Evolutionary conservation across 495 filamentous ascomycete species (phyloP), one percentile per base, ranked within the genome.

Genomic region (Parmelia sp.): DNA sequence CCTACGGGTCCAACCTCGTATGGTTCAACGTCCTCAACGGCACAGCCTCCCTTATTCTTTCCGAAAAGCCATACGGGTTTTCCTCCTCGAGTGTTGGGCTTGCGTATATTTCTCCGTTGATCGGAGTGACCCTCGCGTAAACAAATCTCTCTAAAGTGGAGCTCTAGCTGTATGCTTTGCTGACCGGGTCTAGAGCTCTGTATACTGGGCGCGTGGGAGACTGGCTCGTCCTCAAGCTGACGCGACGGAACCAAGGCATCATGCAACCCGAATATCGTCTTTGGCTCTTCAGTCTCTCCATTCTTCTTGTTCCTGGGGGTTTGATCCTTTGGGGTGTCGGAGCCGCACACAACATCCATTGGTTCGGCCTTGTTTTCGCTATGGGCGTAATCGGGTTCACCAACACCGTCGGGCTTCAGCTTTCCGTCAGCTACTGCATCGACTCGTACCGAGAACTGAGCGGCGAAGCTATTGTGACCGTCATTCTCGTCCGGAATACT

Each of bases 271-370:
- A 88, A 68, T 77, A 84, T 57, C 80, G 84, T 21, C 77, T 88
- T 4, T 89, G 85, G 84, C 81, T 86, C 1, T 87, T 88, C 67
- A 51, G 74, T 0, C 71, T 80, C 9, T 82, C 81, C 37, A 63
- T 85, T 0, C 27, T 88, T 33, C 72, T 84, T 14, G 78, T 87
- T 5, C 86, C 86, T 0, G 74, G 72, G 0, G 83, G 83, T 1
- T 71, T 88, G 0, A 76, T 89, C 8, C 79, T 89, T 0, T 90
- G 85, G 85, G 86, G 87, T n/a, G 84, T 88, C 8, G 86, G 86
- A 15, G 84, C 85, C 11, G 85, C 85, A 0, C 82, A 84, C 57
- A 68, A 77, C 10, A 72, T 86, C 6, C 83, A 84, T 59, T 85
- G 84, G 83, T 84, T 86, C 60, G 86, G 85, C 5, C 74, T 85